A percentile compares a stretch with the other conserved stretches of the same genome.
Conservation (phyloP, 1,284 basidiomycete species). For the Ganoderma boninense region DNA sequence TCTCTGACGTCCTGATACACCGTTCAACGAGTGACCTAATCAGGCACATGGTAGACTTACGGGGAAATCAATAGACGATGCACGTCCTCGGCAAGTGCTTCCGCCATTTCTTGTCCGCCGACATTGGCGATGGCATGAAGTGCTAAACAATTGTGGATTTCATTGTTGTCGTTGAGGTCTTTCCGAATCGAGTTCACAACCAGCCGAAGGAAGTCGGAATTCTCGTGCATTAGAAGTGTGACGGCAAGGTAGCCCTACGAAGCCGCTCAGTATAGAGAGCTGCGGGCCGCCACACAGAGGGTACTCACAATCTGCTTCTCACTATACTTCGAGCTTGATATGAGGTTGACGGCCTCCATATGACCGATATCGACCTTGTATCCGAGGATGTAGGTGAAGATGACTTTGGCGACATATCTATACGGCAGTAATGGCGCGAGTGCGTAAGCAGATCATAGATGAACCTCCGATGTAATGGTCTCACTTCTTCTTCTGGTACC, state of each 20-base stretch:
- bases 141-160: conserved; percentile 96
- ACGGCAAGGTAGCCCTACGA: conserved; percentile 94
- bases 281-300: background rate
- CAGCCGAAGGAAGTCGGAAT: conserved; percentile 94
- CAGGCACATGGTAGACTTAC: conserved; percentile 56
- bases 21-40: conserved; percentile 4
- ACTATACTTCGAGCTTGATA: conserved; percentile 94
- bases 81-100: conserved; percentile 92
- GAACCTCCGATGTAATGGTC: conserved; percentile 39
- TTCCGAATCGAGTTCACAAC: conserved; percentile 99
- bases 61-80: conserved; percentile 96
- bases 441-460: conserved; percentile 27
- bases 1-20: conserved; percentile 82
- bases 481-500: conserved; percentile 99
- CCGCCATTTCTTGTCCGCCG: conserved; percentile 98
- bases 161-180: conserved; percentile 94
- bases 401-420: conserved; percentile 95
- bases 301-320: conserved; percentile 97
- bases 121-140: conserved; percentile 99
- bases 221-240: conserved; percentile 97
- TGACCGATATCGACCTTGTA: conserved; percentile 99
- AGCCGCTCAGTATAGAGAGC: conserved; percentile 14
- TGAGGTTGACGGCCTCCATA: conserved; percentile 99
- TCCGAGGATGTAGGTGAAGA: conserved; percentile 98
- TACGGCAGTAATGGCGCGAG: conserved; percentile 8